Conservation (phyloP, 768 basidiomycete genomes). For the Pleurotus cornucopiae region DNA sequence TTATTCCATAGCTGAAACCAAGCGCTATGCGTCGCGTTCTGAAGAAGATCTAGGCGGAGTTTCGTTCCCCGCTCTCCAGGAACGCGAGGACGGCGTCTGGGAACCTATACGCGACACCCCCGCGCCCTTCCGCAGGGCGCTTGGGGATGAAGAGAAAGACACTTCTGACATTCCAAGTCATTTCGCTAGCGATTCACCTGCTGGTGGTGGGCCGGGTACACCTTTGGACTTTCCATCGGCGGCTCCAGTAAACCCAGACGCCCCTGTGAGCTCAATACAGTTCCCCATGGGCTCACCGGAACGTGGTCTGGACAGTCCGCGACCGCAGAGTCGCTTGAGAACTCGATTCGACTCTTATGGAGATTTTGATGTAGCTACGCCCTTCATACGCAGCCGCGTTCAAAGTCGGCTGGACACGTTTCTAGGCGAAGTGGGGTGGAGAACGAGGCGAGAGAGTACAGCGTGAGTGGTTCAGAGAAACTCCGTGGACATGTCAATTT, state of each 20-base stretch:
- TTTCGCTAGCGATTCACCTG: conserved; percentile 38
- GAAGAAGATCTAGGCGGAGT: conserved; percentile 47
- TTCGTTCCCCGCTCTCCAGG: conserved; percentile 44
- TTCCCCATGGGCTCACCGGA: conserved; percentile 82
- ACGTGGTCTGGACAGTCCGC: conserved; percentile 54
- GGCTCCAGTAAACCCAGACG: conserved; percentile 47
- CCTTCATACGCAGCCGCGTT: conserved; percentile 81
- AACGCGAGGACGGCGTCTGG: conserved; percentile 41
- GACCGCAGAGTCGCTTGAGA: conserved; percentile 41
- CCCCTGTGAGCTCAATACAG: conserved; percentile 66
- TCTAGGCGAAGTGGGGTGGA: conserved; percentile 71
- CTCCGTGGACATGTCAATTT: conserved; percentile 7
- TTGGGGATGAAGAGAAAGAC: conserved; percentile 76
- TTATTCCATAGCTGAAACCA: conserved; percentile 80
- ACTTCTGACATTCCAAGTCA: conserved; percentile 34
- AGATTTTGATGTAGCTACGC: conserved; percentile 69
- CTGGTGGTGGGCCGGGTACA: conserved; percentile 40
- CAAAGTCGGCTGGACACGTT: conserved; percentile 68
- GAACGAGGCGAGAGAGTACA: conserved; percentile 83
- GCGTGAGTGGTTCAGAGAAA: conserved; percentile 51
- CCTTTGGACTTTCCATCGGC: conserved; percentile 56
- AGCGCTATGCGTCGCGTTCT: conserved; percentile 47
- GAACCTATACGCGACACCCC: conserved; percentile 51
- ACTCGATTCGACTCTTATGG: conserved; percentile 69
- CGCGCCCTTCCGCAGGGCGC: conserved; percentile 71